These are phyloP conservation scores for Nannochloropsis oceanica DNA, from an alignment of 108 stramenopile species.

Conservation along the genomic window DNA sequence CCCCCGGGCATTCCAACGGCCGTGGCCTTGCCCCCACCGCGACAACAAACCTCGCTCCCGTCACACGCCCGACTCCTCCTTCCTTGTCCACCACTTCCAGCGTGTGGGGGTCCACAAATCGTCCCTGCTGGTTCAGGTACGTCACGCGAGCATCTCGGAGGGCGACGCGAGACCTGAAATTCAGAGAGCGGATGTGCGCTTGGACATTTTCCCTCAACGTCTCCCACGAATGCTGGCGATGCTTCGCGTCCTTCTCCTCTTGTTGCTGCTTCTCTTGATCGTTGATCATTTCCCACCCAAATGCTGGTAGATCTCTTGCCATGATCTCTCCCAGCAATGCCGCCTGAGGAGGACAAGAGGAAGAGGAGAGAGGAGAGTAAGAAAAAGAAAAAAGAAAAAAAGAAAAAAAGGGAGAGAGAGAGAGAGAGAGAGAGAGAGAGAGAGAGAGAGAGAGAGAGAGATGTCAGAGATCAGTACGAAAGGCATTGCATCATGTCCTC, in stretches of 20 bases:
- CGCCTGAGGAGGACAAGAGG: no score
- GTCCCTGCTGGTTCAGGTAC: conserved; percentile 75
- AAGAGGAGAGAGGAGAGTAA: not conserved
- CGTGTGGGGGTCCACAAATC: conserved; percentile 55
- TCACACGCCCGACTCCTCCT: conserved; percentile 35
- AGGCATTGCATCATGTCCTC: not conserved
- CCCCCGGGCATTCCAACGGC: conserved; percentile 33
- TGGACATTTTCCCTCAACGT: conserved; percentile 58
- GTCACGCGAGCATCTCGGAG: conserved; percentile 76
- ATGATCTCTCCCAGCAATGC: not conserved
- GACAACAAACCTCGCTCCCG: conserved; percentile 62
- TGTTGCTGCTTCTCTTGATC: not conserved
- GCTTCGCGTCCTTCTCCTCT: not conserved
- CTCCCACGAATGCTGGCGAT: conserved; percentile 46
- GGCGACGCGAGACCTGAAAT: conserved; percentile 82
- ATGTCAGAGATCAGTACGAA: no score
- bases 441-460: not conserved
- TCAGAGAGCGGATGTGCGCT: conserved; percentile 77
- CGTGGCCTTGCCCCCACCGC: conserved; percentile 77
- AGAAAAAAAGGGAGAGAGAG: no score
- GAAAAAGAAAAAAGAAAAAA: not conserved
- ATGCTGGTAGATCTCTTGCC: not conserved
- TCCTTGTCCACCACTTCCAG: conserved; percentile 63
- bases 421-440: no score
- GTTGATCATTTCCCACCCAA: not conserved